phyloP scores from a whole-genome alignment of 805 yeast genomes.

The Kodamaea nitidulidarum region DNA sequence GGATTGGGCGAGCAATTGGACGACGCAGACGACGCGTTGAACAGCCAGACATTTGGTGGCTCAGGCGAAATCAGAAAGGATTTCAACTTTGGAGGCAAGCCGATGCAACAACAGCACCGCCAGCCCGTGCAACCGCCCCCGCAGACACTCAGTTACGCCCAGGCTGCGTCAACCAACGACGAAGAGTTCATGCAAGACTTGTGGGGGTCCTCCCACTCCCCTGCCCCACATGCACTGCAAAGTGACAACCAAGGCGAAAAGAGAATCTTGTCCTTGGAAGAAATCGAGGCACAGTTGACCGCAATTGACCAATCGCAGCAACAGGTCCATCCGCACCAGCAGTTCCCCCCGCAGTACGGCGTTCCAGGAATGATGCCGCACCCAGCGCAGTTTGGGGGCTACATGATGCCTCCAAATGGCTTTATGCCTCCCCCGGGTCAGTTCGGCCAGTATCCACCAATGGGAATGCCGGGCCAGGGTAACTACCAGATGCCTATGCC shows the following conservation, averaged over 20 bases:
- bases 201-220: conserved; percentile 39
- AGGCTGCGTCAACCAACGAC: conserved; percentile 36
- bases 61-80: conserved; percentile 51
- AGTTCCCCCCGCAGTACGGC: conserved; percentile 31
- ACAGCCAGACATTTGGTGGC: conserved; percentile 75
- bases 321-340: conserved; percentile 15
- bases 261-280: conserved; percentile 69
- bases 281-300: conserved; percentile 75
- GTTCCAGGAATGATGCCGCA: conserved; percentile 31
- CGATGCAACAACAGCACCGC: conserved; percentile 1
- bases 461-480: conserved; percentile 1
- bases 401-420: conserved; percentile 40
- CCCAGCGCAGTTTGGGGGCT: conserved; percentile 32
- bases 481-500: conserved; percentile 17
- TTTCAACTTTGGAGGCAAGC: conserved; percentile 54
- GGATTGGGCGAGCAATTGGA: conserved; percentile 65
- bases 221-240: conserved; percentile 23
- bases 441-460: conserved; percentile 29
- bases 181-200: conserved; percentile 44
- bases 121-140: conserved; percentile 9
- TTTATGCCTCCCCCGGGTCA: conserved; percentile 35
- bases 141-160: conserved; percentile 36
- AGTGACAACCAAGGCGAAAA: conserved; percentile 35
- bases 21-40: conserved; percentile 74
- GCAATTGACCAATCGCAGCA: conserved; percentile 34